Conservation (phyloP, 2,329 filamentous ascomycete genomes). For the Calonectria leucothoes region DNA sequence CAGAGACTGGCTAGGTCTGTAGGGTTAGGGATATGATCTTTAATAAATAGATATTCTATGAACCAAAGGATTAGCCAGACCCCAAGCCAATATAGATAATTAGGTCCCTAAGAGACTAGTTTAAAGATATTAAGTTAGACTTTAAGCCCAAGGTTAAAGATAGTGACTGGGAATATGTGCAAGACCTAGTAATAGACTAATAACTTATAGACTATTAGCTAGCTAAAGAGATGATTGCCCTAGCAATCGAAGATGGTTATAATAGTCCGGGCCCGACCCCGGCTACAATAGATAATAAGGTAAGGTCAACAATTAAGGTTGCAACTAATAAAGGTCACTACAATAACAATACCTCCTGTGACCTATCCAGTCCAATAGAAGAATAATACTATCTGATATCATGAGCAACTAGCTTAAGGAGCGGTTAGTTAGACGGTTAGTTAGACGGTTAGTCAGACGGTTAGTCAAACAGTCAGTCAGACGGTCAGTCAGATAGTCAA, state of each 20-base stretch:
- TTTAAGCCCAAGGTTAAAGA: background rate
- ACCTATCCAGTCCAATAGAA: background rate
- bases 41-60: too few species aligned
- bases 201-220: too few species aligned
- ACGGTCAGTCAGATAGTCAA: too few species aligned
- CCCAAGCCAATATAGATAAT: too few species aligned
- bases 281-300: background rate
- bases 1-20: too few species aligned
- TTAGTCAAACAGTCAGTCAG: too few species aligned
- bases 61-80: background rate
- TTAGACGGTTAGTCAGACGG: too few species aligned
- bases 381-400: background rate
- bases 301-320: background rate
- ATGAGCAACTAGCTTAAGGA: background rate
- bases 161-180: too few species aligned
- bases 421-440: too few species aligned
- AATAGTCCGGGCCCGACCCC: background rate
- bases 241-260: background rate
- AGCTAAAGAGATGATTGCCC: background rate
- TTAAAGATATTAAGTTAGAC: background rate
- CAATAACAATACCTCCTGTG: background rate
- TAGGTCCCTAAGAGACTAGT: too few species aligned
- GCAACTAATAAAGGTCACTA: background rate
- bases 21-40: too few species aligned
- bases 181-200: too few species aligned